Evolutionary conservation across 176 grass and related monocot genomes (phyloP).

Genomic region (Avena insularis): DNA sequence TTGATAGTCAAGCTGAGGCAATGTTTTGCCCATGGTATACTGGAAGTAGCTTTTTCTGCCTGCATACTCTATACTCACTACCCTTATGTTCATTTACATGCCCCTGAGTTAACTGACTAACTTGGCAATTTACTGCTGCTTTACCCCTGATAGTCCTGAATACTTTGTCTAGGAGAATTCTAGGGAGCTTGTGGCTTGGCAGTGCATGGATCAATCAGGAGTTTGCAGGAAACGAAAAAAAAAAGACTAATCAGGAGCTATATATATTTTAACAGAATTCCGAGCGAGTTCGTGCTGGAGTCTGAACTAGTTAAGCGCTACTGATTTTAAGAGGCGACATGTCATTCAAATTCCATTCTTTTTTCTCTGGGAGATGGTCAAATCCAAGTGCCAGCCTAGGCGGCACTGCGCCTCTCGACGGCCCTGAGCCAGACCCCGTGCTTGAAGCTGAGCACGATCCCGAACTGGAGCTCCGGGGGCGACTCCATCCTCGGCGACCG

Average conservation of each 20-base stretch:
- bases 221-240: no score
- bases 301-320: background rate
- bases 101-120: background rate
- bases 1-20: background rate
- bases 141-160: background rate
- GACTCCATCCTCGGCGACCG: constrained; percentile 72
- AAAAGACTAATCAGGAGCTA: background rate
- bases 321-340: background rate
- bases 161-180: background rate
- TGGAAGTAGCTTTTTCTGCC: background rate
- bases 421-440: constrained; percentile 62
- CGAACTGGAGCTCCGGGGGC: constrained; percentile 77
- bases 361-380: background rate
- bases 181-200: background rate
- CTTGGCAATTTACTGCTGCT: background rate
- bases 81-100: background rate
- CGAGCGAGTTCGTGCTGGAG: background rate
- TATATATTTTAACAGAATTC: background rate
- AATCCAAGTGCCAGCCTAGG: background rate
- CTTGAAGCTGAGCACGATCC: constrained; percentile 81
- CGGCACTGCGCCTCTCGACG: constrained; percentile 21
- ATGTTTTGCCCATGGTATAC: background rate
- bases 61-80: background rate
- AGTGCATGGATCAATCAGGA: background rate
- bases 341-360: background rate